A percentile compares a stretch with the other conserved stretches of the same genome.
Conservation (phyloP, 768 basidiomycete species). For the Boletus reticulatus region DNA sequence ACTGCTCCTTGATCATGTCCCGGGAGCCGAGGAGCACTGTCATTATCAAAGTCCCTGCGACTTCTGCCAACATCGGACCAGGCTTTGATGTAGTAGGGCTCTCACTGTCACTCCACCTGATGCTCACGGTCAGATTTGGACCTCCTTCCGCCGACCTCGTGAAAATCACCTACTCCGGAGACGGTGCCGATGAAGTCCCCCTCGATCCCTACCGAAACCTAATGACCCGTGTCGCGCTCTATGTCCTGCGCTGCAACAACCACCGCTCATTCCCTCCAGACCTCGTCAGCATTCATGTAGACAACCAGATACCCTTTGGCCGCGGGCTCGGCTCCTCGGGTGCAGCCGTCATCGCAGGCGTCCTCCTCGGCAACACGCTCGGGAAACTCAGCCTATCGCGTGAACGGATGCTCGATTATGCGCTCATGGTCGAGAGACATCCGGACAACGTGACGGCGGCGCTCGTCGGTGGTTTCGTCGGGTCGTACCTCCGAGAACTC, state of each 20-base stretch:
- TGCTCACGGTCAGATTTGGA: constrained; percentile 58
- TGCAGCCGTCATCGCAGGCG: constrained; percentile 98
- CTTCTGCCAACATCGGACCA: constrained; percentile 97
- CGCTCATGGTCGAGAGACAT: constrained; percentile 98
- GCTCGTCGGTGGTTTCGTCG: constrained; percentile 94
- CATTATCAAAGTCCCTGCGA: constrained; percentile 88
- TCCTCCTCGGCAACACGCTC: constrained; percentile 83
- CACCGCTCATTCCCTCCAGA: constrained; percentile 73
- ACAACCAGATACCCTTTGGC: constrained; percentile 97
- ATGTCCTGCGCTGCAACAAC: constrained; percentile 89
- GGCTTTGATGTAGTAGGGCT: constrained; percentile 99
- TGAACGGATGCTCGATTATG: constrained; percentile 86
- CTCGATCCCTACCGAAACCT: constrained; percentile 96
- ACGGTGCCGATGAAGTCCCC: constrained; percentile 89
- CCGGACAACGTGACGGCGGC: constrained; percentile 99
- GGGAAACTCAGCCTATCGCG: constrained; percentile 68
- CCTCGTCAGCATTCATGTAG: constrained; percentile 63
- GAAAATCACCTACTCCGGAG: constrained; percentile 74
- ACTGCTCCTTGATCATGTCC: constrained; percentile 21
- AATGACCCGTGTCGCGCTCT: constrained; percentile 94
- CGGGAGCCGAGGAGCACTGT: constrained; percentile 34
- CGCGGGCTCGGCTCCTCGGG: constrained; percentile 97
- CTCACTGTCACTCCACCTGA: constrained; percentile 84
- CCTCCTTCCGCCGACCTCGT: constrained; percentile 48
- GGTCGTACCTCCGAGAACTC: constrained; percentile 90